Percentiles rank a stretch among this genome's conserved stretches.
Conservation (phyloP, 352 stramenopile genomes). For the Globisporangium camurandrum region DNA sequence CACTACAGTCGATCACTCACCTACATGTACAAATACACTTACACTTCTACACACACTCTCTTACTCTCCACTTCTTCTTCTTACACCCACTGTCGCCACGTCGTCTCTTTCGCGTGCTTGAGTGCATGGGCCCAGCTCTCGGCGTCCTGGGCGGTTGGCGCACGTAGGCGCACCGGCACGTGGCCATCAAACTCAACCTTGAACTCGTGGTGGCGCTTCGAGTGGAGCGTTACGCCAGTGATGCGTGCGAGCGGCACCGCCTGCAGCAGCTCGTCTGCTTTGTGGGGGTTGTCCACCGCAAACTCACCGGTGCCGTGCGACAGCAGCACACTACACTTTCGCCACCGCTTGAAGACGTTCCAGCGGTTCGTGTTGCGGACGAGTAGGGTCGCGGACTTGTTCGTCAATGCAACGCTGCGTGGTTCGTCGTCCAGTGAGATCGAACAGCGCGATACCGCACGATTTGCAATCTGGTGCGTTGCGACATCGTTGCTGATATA, state of each 20-base stretch:
- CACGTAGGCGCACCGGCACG: conserved; percentile 16
- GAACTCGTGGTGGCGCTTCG: conserved; percentile 15
- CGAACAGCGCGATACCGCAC: conserved; percentile 19
- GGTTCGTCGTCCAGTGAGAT: conserved; percentile 8
- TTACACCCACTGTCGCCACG: conserved; percentile 13
- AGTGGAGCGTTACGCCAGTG: conserved; percentile 17
- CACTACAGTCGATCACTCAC: no score
- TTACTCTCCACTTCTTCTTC: no score
- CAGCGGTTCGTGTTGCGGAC: conserved; percentile 17
- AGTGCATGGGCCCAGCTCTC: conserved; percentile 21
- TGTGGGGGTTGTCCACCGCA: conserved; percentile 19
- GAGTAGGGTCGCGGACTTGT: conserved; percentile 18
- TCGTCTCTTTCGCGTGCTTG: conserved; percentile 27
- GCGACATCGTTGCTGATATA: no score
- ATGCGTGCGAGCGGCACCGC: conserved; percentile 16
- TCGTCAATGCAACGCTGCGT: conserved; percentile 13
- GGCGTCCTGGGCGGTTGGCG: conserved; percentile 9
- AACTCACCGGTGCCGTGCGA: conserved; percentile 19
- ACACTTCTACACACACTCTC: no score
- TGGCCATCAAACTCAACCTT: conserved; percentile 22
- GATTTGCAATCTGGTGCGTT: conserved; percentile 17
- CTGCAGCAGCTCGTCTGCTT: conserved; percentile 9
- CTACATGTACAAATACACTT: no score
- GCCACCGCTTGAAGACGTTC: conserved; percentile 19
- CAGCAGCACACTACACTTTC: conserved; percentile 17